A percentile compares a stretch with the other conserved stretches of the same genome.
Evolutionary conservation across 192 early-diverging fungal species (phyloP).

Genomic region (Jimgerdemannia flammicorona): DNA sequence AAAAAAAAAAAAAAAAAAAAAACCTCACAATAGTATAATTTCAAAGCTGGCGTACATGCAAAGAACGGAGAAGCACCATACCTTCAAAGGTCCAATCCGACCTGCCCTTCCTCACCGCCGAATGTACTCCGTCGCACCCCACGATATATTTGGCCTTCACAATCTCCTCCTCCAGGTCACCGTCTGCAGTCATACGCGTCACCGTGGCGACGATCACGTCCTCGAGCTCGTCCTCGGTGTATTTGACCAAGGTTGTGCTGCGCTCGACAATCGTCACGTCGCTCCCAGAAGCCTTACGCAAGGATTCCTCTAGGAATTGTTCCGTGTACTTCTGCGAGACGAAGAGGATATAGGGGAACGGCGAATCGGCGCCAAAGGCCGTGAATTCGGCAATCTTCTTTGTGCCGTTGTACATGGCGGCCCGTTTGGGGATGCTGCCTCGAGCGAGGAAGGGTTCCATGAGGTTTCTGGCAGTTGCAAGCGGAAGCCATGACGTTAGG

Average conservation of each 20-base stretch:
- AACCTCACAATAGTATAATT: too few relatives aligned
- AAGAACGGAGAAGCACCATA: background rate
- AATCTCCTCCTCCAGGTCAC: background rate
- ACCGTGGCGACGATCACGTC: background rate
- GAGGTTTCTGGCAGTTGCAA: background rate
- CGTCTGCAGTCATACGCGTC: background rate
- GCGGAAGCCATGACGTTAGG: background rate
- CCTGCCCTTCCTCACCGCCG: slow-evolving; percentile 16
- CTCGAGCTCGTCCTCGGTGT: background rate
- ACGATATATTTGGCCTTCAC: slow-evolving; percentile 18
- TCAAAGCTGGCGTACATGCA: too few relatives aligned
- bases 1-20: too few relatives aligned
- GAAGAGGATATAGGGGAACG: background rate
- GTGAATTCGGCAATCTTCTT: background rate
- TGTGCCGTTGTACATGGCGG: background rate
- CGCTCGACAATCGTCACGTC: background rate
- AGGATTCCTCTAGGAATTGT: background rate
- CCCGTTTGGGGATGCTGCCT: background rate
- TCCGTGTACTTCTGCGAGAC: background rate
- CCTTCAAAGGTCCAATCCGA: slow-evolving; percentile 26
- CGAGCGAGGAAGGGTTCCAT: background rate
- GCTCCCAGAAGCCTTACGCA: background rate
- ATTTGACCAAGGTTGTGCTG: background rate
- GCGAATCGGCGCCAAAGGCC: background rate
- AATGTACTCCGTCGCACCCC: slow-evolving; percentile 31